Base-by-base conservation (phyloP, 192 early-diverging fungal genomes). In the Umbelopsis sp. region DNA sequence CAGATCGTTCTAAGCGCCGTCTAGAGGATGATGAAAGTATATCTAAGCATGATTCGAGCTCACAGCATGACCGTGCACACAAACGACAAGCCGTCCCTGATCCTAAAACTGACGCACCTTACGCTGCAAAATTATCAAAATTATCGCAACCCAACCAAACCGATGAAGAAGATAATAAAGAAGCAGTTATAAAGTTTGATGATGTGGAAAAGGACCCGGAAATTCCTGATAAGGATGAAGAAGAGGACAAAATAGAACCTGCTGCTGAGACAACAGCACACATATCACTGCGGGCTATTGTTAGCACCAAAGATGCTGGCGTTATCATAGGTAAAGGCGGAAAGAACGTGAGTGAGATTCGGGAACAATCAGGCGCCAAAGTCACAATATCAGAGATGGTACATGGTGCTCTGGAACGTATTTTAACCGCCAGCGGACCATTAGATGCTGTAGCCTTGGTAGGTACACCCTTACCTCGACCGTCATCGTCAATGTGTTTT, bases 321-420 rank as follows among this genome's bases (percentile, higher is more conserved):
- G 90, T 94, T n/a, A 91, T 94, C 58, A 94, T 94, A 68, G 93
- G 93, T 21, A 92, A 93, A 80, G 88, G 87, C 67, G 97, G 97
- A 30, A 89, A 88, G 69, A 95, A 94, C 74, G 92, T 98, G n/a
- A 91, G 90, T 64, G 92, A 95, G 64, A 90, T 99, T 74, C 90
- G 97, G 58, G 89, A 92, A 48, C 80, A 80, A 49, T 91, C 91
- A 71, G 91, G 92, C 37, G 94, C 94, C 70, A 89, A 90, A 72
- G 93, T 97, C 12, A 94, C 91, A 47, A 94, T 99, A 69, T 94
- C 93, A 21, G 94, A 95, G 72, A 91, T 91, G 61, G 86, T 95
- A 10, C 89, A 84, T 25, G 91, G 91, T 64, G 90, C 95, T 10
- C 81, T 77, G 47, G 86, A 88, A 68, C 83, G 92, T 66, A 90